phyloP scores from a whole-genome alignment of 371 early-diverging fungal genomes.

The Mortierella sp. region DNA sequence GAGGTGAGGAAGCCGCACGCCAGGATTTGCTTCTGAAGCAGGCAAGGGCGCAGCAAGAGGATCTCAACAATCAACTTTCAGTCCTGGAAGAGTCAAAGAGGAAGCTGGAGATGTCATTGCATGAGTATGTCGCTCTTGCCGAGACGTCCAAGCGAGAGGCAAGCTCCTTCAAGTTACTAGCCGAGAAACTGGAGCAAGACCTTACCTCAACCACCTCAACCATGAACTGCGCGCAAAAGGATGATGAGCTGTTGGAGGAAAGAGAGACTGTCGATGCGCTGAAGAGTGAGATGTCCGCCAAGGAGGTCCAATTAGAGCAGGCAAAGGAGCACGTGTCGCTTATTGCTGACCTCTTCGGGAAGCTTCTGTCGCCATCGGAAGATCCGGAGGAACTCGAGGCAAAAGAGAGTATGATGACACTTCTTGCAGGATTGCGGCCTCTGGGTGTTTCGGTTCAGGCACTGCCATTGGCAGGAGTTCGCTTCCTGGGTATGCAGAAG shows the following conservation, averaged over 20 bases:
- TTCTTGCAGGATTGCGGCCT: constrained; percentile 14
- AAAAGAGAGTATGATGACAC: constrained; percentile 13
- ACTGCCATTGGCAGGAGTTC: constrained; percentile 4
- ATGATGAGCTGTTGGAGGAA: neutral
- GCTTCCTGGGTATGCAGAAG: constrained; percentile 11
- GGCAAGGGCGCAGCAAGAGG: neutral
- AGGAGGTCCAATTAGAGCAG: constrained; percentile 5
- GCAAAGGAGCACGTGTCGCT: constrained; percentile 18
- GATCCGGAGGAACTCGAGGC: constrained; percentile 19
- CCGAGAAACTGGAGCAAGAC: constrained; percentile 16
- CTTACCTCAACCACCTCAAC: neutral
- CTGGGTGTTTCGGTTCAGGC: constrained; percentile 19
- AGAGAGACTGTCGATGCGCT: neutral
- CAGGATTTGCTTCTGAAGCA: neutral
- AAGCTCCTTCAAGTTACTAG: neutral
- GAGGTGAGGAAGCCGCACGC: neutral
- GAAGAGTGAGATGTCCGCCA: neutral
- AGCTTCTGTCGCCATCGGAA: constrained; percentile 14
- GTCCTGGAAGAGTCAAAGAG: neutral
- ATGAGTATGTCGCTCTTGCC: neutral
- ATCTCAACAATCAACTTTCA: neutral
- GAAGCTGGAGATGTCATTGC: neutral
- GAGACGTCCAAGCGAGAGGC: constrained; percentile 4
- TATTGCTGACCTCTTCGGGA: constrained; percentile 20
- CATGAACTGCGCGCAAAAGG: neutral